Base-by-base conservation (phyloP, 2,329 filamentous ascomycete species). In the Kalaharituber pfeilii region DNA sequence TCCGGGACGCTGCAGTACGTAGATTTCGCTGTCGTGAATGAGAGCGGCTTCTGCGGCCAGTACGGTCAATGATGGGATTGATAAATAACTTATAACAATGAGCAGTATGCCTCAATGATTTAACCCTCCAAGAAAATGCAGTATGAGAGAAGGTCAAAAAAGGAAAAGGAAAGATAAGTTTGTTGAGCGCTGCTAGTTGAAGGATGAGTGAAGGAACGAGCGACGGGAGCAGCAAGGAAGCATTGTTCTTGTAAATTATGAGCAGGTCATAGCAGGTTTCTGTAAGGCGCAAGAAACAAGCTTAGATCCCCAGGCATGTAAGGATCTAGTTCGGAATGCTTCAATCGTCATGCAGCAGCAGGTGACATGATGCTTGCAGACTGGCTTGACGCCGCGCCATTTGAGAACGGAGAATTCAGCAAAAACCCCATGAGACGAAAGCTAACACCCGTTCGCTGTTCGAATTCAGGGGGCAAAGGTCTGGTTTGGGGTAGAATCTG, bases 281-380 rank as follows among this genome's bases (percentile, higher is more conserved):
- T 39, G 7, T 39, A 3, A 39, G 4, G 20, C 2, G 3, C 33
- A 39, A 39, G 33, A 39, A 39, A 39, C 33, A 39, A 39, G 33
- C 33, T 39, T 39, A 39, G 20, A 13, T 39, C 13, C 33, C 33
- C 7, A 6, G 33, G 33, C 33, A 6, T 13, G 7, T 11, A 36
- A 59, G 61, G 62, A 57, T 52, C 54, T 54, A 58, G 53, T 57
- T 57, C 51, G 59, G 22, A 39, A 26, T 50, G 52, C 59, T 53
- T 63, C 56, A 52, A 59, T 39, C n/a, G n/a, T n/a, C n/a, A n/a
- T n/a, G n/a, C n/a, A 39, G 5, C 8, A 39, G 7, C 33, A 5
- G 20, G 7, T 39, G 33, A n/a, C n/a, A n/a, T n/a, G n/a, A n/a
- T n/a, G n/a, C n/a, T n/a, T n/a, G n/a, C n/a, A n/a, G n/a, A n/a